Base-by-base conservation (phyloP, 2,329 filamentous ascomycete genomes). In the Pezicula neosporulosa region DNA sequence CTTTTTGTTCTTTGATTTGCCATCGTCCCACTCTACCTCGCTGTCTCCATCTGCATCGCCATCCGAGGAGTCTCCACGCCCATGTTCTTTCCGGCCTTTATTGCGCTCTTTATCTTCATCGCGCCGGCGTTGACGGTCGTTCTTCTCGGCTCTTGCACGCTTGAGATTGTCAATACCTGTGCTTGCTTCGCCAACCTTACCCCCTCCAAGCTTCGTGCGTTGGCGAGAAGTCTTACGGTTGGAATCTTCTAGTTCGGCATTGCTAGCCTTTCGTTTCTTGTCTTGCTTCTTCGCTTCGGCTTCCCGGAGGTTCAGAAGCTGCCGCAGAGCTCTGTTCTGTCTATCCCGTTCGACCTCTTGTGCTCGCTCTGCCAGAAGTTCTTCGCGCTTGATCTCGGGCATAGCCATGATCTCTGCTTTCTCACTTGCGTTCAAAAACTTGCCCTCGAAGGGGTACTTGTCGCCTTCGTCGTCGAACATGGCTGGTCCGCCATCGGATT, bases 341-440 rank as follows among this genome's bases (percentile, higher is more conserved):
- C 87, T 82, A 61, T 89, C 86, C 48, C 85, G 85, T 64, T 94
- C 89, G 52, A 92, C 86, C 67, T 94, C 85, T 61, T 90, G 84
- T 35, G 87, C 86, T 58, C 94, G 90, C 60, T 96, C 89, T 18
- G 91, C 93, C 6, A 99, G 81, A 42, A 96, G 86, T 66, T 90
- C 84, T 70, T 99, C 94, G 56, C 93, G 87, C 66, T 96, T 86
- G 47, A 97, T 86, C 72, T 97, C 92, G 28, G 91, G 86, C 80
- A 97, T 84, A 51, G 78, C 81, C 80, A 94, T 85, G 56, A 99
- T 94, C 47, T 87, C 77, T 7, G 79, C 79, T 69, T 89, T 92
- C 65, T 94, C 89, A 37, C 82, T 78, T 42, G 83, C 77, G 59
- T 83, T 88, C 61, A 82, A 80, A 68, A 90, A 94, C 63, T 94